These are phyloP conservation scores for Monilinia fructicola DNA, from an alignment of 2,329 filamentous ascomycete species.

Conservation along the genomic window DNA sequence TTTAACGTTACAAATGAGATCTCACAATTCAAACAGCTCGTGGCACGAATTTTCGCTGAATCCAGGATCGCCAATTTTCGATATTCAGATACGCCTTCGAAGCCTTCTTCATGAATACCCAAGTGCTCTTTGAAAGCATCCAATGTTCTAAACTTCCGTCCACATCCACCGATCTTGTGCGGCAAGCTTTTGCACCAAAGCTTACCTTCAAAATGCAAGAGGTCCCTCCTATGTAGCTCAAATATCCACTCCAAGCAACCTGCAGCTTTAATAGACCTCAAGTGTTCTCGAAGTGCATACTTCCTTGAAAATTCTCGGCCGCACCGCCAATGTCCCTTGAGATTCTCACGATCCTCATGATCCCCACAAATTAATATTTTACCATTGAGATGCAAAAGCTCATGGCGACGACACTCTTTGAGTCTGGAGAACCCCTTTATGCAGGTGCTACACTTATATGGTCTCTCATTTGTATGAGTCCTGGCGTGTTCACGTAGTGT, in stretches of 20 bases:
- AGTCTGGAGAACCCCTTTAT: not conserved
- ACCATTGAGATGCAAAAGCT: not conserved
- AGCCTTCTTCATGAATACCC: too few species aligned
- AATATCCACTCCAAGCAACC: accelerated
- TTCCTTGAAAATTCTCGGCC: not conserved
- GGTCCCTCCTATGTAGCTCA: accelerated
- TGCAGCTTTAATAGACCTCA: not conserved
- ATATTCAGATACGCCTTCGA: too few species aligned
- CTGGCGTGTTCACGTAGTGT: not conserved
- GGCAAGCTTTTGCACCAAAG: too few species aligned
- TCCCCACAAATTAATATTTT: accelerated
- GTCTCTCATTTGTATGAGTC: not conserved
- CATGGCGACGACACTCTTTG: not conserved
- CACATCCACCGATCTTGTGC: too few species aligned
- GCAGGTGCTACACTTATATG: not conserved
- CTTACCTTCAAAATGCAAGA: not conserved
- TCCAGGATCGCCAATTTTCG: too few species aligned
- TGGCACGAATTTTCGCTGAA: too few species aligned
- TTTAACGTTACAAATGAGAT: not conserved
- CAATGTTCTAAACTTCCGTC: not conserved
- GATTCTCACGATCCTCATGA: too few species aligned
- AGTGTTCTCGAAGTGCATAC: not conserved
- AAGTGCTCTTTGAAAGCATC: not conserved
- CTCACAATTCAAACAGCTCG: too few species aligned
- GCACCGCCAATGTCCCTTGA: not conserved